Conservation (phyloP, 352 stramenopile genomes). For the Pythium aphanidermatum region DNA sequence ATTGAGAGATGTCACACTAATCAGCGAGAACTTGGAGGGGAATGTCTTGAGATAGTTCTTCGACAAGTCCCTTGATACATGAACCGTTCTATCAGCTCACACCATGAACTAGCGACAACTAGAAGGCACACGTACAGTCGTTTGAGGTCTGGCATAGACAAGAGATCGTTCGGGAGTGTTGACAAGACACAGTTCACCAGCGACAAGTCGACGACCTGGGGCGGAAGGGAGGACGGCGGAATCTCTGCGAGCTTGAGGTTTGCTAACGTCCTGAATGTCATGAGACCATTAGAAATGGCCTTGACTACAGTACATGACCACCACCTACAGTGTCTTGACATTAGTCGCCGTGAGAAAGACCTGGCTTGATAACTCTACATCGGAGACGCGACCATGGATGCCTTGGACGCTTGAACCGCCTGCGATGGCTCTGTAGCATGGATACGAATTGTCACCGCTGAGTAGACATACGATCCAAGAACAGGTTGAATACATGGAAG, state of each 20-base stretch:
- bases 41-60: conserved; percentile 48
- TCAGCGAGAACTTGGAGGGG: conserved; percentile 43
- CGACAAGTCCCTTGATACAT: conserved; percentile 31
- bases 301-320: too few species aligned
- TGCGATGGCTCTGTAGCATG: conserved; percentile 45
- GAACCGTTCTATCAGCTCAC: too few species aligned
- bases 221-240: conserved; percentile 41
- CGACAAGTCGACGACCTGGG: conserved; percentile 41
- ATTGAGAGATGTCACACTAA: conserved; percentile 37
- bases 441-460: too few species aligned
- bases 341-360: conserved; percentile 30
- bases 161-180: conserved; percentile 43
- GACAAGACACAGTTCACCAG: conserved; percentile 52
- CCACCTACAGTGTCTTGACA: conserved; percentile 35
- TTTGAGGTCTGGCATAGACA: conserved; percentile 39
- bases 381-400: conserved; percentile 35
- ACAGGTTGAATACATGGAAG: too few species aligned
- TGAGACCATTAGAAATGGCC: background rate
- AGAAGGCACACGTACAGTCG: conserved; percentile 48
- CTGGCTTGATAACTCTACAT: conserved; percentile 25
- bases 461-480: too few species aligned
- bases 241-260: conserved; percentile 44
- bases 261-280: conserved; percentile 30
- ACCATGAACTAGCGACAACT: too few species aligned
- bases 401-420: conserved; percentile 38